Percentiles rank a stretch among this genome's conserved stretches.
These are phyloP conservation scores for Apophysomyces trapeziformis DNA, from an alignment of 371 early-diverging fungal species.

Conservation along the genomic window DNA sequence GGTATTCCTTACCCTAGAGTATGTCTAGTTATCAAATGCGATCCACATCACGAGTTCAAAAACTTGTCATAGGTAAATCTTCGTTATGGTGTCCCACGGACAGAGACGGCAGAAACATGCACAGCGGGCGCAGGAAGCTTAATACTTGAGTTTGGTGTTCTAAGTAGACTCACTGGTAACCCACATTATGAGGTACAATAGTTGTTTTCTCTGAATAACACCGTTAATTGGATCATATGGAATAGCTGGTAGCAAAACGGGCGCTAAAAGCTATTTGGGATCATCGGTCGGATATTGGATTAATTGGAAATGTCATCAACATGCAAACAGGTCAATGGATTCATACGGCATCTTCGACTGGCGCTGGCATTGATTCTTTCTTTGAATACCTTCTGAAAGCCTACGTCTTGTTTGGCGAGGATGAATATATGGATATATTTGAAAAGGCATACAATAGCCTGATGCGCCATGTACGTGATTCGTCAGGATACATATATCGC, in stretches of 20 bases:
- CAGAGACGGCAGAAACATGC: conserved; percentile 83
- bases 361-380: conserved; percentile 94
- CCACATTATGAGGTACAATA: conserved; percentile 71
- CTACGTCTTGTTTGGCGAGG: conserved; percentile 86
- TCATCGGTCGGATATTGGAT: conserved; percentile 69
- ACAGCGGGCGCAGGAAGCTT: conserved; percentile 93
- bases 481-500: conserved; percentile 78
- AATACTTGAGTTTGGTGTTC: conserved; percentile 92
- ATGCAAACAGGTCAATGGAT: conserved; percentile 74
- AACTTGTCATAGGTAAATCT: conserved; percentile 67
- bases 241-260: conserved; percentile 66
- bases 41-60: too few relatives aligned
- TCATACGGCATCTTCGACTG: conserved; percentile 75
- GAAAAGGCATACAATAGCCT: conserved; percentile 80
- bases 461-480: conserved; percentile 66
- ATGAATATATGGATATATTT: conserved; percentile 77
- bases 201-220: not conserved
- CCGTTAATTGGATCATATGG: not conserved
- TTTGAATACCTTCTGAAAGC: conserved; percentile 94
- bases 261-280: conserved; percentile 82
- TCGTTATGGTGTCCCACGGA: conserved; percentile 66
- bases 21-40: conserved; percentile 12
- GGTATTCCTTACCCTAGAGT: conserved; percentile 90
- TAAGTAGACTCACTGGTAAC: conserved; percentile 86
- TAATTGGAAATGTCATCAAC: conserved; percentile 88